These are phyloP conservation scores for Thielaviopsis populi DNA, from an alignment of 2,329 filamentous ascomycete species.

Conservation along the genomic window DNA sequence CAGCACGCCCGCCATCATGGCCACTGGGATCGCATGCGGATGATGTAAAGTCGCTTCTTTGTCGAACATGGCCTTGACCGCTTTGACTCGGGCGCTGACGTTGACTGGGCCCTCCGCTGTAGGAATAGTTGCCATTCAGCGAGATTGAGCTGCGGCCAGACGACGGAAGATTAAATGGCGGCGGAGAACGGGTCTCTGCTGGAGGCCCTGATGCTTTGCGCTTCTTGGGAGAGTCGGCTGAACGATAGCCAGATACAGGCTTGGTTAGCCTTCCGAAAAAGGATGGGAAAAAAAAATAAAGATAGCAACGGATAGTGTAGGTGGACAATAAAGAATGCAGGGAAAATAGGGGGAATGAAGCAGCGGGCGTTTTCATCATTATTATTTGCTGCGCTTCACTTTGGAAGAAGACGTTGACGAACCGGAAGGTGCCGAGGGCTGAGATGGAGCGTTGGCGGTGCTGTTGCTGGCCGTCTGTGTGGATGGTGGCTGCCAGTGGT, in stretches of 20 bases:
- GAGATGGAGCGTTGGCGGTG: conserved; percentile 37
- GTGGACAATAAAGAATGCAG: background rate
- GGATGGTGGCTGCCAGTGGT: conserved; percentile 78
- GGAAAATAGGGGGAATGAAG: background rate
- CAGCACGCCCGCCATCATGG: background rate
- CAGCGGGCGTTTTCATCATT: conserved; percentile 1
- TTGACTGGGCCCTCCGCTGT: conserved; percentile 27
- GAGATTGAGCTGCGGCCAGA: background rate
- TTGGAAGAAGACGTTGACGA: conserved; percentile 32
- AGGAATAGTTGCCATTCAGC: conserved; percentile 29
- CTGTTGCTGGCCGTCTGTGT: conserved; percentile 19
- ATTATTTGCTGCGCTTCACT: conserved; percentile 26
- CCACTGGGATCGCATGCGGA: background rate
- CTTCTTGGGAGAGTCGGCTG: conserved; percentile 68
- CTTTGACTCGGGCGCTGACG: conserved; percentile 45
- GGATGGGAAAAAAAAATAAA: background rate
- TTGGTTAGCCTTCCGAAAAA: conserved; percentile 25
- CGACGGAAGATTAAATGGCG: conserved; percentile 8
- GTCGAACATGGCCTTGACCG: conserved; percentile 37
- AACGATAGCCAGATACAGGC: conserved; percentile 25
- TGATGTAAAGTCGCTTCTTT: background rate
- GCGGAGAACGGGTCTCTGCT: conserved; percentile 26
- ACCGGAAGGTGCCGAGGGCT: conserved; percentile 61
- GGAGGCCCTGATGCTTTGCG: conserved; percentile 53
- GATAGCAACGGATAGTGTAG: background rate